Percentiles rank a stretch among this genome's conserved stretches.
Conservation (phyloP, 2,329 filamentous ascomycete species). For the Teratosphaeriaceae sp. region DNA sequence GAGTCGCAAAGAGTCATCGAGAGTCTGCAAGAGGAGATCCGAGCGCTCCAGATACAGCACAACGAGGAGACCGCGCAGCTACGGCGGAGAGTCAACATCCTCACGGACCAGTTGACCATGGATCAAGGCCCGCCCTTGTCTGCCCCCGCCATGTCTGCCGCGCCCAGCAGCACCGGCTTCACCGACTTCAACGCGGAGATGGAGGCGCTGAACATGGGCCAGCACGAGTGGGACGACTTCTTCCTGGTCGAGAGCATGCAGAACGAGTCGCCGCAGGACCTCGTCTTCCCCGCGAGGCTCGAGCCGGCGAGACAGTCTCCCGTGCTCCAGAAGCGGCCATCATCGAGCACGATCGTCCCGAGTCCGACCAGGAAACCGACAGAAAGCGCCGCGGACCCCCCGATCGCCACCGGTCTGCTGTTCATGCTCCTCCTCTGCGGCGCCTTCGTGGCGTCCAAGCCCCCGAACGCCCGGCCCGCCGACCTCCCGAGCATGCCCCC, state of each 20-base stretch:
- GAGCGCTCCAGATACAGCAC: constrained; percentile 81
- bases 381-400: constrained; percentile 36
- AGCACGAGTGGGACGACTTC: constrained; percentile 71
- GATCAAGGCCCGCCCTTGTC: too few species aligned
- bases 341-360: constrained; percentile 14
- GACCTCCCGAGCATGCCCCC: constrained; percentile 73
- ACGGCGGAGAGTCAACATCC: constrained; percentile 82
- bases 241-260: constrained; percentile 58
- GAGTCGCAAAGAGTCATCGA: constrained; percentile 70
- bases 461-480: constrained; percentile 59
- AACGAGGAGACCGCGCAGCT: constrained; percentile 86
- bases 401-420: constrained; percentile 74
- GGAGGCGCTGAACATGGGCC: constrained; percentile 73
- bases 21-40: constrained; percentile 74
- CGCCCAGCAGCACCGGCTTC: constrained; percentile 56
- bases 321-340: constrained; percentile 19
- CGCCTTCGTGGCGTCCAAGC: constrained; percentile 89
- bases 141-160: constrained; percentile 38
- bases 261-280: constrained; percentile 36
- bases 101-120: constrained; percentile 63
- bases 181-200: constrained; percentile 70
- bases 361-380: constrained; percentile 34
- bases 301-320: constrained; percentile 17
- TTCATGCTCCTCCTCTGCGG: constrained; percentile 96
- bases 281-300: constrained; percentile 46